Evolutionary conservation across 1,139 yeast species (phyloP), one percentile per base, ranked within the genome.

Genomic region (Ogataea hybrid): DNA sequence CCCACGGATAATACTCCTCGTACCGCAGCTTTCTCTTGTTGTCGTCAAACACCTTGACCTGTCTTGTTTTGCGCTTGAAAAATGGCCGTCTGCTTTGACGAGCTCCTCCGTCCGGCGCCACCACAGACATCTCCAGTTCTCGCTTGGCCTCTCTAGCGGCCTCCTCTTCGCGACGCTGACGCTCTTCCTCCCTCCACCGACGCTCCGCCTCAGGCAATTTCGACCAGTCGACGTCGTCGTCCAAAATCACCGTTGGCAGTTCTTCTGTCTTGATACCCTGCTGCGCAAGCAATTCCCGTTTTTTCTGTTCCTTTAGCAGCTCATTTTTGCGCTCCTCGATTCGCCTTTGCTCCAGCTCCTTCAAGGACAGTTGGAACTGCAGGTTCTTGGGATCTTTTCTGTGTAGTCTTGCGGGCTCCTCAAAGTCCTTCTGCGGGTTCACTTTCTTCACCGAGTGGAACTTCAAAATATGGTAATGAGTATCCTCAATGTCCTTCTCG

Each of bases 1-100:
- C 95, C 98, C 98, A 92, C 0, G 98, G 98, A 56, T 87, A 90
- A 60, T 84, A 88, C 65, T 92, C 98, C 64, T 92, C 98, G 60
- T 90, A 92, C 56, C 97, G 73, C 50, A 92, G 68, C 58, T 79
- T 84, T 48, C 94, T 75, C 48, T 88, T 90, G 9, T 77, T 78
- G 53, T 89, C 97, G 56, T 87, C 87, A 61, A 86, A 79, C 15
- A 84, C 75, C 55, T 79, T 80, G 23, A 88, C 79, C 61, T 90
- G 96, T 53, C 92, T 76, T 0, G 97, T 90, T 61, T 89, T 89
- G 52, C 86, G 79, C 58, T 82, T 85, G 59, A 84, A 77, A 34
- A 77, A 63, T 49, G 77, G 79, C 49, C 77, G 77, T 58, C 81
- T 77, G 41, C 71, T 73, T 52, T 79, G 80, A 51, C 95, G 73